Percentiles rank a stretch among this genome's conserved stretches.
Conservation (phyloP, 2,329 filamentous ascomycete species). For the Botrytis pseudocinerea region DNA sequence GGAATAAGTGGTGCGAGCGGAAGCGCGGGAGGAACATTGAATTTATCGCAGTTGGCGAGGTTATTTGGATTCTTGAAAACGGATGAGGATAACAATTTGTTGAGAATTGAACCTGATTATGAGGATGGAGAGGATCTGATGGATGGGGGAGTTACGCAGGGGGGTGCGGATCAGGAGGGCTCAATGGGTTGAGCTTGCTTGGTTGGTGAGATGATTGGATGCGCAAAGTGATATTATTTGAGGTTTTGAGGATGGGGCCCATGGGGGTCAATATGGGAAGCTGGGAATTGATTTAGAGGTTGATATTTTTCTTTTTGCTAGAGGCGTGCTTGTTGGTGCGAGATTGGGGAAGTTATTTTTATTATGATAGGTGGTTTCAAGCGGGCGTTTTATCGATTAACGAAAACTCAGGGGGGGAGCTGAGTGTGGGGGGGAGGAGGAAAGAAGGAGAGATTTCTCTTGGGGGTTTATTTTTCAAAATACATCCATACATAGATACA, state of each 20-base stretch:
- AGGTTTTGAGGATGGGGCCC: neutral
- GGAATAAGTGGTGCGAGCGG: constrained; percentile 9
- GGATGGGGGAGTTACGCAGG: neutral
- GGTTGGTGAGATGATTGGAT: neutral
- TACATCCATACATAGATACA: neutral
- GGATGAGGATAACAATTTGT: constrained; percentile 41
- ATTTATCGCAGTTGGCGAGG: constrained; percentile 45
- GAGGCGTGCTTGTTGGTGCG: neutral
- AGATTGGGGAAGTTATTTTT: neutral
- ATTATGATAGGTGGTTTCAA: neutral
- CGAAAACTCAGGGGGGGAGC: neutral
- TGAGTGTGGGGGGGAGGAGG: neutral
- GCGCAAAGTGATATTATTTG: neutral
- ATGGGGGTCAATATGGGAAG: neutral
- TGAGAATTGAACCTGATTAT: constrained; percentile 36
- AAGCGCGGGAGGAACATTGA: constrained; percentile 31
- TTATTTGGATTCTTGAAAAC: constrained; percentile 48
- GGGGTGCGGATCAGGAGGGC: neutral
- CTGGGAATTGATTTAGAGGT: neutral
- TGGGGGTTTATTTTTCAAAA: neutral
- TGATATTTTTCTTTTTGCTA: neutral
- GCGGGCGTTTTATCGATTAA: neutral
- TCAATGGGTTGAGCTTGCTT: neutral
- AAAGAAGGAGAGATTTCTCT: neutral
- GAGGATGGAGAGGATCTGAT: constrained; percentile 24